A percentile compares a stretch with the other conserved stretches of the same genome.
Conservation (phyloP, 2,329 filamentous ascomycete species). For the Fusarium stilboides region DNA sequence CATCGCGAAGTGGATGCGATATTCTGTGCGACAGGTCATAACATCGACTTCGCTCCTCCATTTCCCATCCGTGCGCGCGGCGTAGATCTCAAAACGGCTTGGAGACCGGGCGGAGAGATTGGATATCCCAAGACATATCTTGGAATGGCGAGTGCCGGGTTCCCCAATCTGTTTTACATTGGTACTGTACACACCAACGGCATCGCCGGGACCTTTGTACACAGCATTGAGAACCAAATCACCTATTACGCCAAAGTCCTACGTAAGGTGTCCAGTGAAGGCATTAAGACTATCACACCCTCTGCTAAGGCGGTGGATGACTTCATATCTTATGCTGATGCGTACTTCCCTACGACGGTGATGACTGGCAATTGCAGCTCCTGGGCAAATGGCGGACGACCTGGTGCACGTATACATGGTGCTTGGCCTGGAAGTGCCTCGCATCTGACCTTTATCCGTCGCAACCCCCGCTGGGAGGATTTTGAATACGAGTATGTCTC, state of each 20-base stretch:
- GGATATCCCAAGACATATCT: slow-evolving; percentile 2
- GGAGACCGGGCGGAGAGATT: not conserved
- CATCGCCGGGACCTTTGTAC: not conserved
- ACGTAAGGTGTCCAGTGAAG: slow-evolving; percentile 1
- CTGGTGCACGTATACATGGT: slow-evolving; percentile 1
- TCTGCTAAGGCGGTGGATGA: not conserved
- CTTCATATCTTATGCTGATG: not conserved
- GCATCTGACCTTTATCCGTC: not conserved
- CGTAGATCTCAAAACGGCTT: not conserved
- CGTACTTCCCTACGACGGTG: not conserved
- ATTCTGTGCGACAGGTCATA: not conserved
- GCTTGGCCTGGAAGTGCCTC: slow-evolving; percentile 7
- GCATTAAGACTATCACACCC: not conserved
- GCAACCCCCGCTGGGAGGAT: slow-evolving; percentile 5
- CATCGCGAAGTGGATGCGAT: slow-evolving; percentile 1
- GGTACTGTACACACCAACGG: not conserved
- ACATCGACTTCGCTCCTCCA: not conserved
- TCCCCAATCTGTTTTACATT: slow-evolving; percentile 6
- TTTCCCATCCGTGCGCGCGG: not conserved
- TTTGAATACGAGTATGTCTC: not conserved
- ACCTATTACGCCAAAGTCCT: slow-evolving; percentile 4
- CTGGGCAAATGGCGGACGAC: not conserved
- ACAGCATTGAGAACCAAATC: not conserved
- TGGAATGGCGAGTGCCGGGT: not conserved
- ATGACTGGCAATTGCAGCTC: not conserved